These are phyloP conservation scores for Ophiostoma australiae DNA, from an alignment of 2,329 filamentous ascomycete species.

Conservation along the genomic window DNA sequence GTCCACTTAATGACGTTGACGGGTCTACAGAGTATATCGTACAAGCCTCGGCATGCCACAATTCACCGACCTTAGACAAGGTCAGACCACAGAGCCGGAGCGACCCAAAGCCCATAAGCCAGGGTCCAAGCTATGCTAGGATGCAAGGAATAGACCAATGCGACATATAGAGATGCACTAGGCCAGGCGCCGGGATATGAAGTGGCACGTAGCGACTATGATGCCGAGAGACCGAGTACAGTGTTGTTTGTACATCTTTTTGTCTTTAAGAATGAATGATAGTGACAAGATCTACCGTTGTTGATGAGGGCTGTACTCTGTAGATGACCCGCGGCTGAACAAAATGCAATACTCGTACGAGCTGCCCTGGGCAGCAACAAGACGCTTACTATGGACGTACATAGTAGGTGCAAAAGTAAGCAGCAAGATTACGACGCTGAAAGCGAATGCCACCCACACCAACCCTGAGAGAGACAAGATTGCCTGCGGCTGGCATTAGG, in stretches of 20 bases:
- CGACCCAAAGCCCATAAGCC: neutral
- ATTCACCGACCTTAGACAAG: neutral
- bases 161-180: neutral
- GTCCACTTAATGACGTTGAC: neutral
- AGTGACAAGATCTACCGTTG: neutral
- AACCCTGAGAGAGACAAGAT: neutral
- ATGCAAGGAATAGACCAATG: neutral
- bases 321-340: neutral
- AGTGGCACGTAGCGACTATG: constrained; percentile 2
- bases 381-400: no score
- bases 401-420: neutral
- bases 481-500: constrained; percentile 3
- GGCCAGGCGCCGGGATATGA: neutral
- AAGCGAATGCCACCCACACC: neutral
- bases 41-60: neutral
- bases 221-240: neutral
- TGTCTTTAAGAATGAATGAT: neutral
- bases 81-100: neutral
- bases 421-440: neutral
- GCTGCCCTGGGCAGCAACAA: neutral
- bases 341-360: neutral
- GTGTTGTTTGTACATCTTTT: no score
- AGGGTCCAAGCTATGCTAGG: neutral
- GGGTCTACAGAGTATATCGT: neutral
- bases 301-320: neutral